phyloP scores from a whole-genome alignment of 139 green algal genomes.

The Edaphochlamys debaryana region DNA sequence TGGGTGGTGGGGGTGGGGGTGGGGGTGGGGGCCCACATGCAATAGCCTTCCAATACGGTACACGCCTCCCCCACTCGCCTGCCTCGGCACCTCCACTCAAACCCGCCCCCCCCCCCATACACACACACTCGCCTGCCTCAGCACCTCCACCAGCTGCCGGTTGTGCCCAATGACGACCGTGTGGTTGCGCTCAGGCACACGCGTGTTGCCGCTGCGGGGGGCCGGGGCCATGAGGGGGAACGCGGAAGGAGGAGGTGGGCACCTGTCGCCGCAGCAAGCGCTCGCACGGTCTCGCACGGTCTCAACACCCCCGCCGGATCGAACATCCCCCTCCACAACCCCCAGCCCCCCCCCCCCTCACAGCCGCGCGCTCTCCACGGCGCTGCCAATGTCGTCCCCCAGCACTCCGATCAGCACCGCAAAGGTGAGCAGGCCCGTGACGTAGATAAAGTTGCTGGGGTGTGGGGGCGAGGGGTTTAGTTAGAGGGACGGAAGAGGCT shows the following conservation, averaged over 20 bases:
- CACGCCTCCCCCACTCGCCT: too few relatives aligned
- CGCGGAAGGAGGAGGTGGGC: not conserved
- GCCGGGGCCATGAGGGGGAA: not conserved
- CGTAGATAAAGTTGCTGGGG: constrained; percentile 8
- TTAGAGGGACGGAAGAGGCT: too few relatives aligned
- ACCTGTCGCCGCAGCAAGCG: not conserved
- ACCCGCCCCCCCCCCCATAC: not conserved
- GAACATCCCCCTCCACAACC: too few relatives aligned
- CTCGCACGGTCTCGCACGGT: too few relatives aligned
- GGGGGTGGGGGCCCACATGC: not conserved
- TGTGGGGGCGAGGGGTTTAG: too few relatives aligned
- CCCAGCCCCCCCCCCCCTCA: not conserved
- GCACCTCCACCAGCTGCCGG: constrained; percentile 40
- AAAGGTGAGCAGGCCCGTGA: constrained; percentile 55
- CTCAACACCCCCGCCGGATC: too few relatives aligned
- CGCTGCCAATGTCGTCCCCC: constrained; percentile 53
- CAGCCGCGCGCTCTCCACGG: constrained; percentile 40
- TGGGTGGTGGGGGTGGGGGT: not conserved
- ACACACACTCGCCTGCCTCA: constrained; percentile 41
- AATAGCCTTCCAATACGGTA: too few relatives aligned
- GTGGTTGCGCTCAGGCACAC: constrained; percentile 52
- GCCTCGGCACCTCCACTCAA: too few relatives aligned
- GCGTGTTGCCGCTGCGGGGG: constrained; percentile 47
- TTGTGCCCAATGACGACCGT: constrained; percentile 58
- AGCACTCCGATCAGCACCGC: constrained; percentile 60